phyloP scores from a whole-genome alignment of 2,329 filamentous ascomycete species.

The Cladosporium sp. region DNA sequence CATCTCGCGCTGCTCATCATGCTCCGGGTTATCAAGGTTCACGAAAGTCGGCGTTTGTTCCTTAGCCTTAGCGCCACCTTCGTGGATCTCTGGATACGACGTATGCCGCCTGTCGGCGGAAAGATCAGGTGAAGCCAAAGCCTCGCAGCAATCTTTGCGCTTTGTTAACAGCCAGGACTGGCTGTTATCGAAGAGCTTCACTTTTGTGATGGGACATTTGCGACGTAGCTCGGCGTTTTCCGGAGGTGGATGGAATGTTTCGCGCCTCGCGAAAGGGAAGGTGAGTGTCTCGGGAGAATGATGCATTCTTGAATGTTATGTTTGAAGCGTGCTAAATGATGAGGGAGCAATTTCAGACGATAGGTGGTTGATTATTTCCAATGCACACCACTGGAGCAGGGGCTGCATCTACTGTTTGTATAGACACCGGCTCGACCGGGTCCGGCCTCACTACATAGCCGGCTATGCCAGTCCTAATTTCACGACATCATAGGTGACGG shows the following conservation, averaged over 20 bases:
- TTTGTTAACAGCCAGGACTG: neutral
- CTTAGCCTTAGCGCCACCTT: slow-evolving; percentile 46
- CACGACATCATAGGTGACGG: neutral
- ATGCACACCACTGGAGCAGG: neutral
- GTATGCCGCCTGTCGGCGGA: slow-evolving; percentile 24
- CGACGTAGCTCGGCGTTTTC: neutral
- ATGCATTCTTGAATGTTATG: neutral
- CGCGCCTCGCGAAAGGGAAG: neutral
- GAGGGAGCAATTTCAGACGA: neutral
- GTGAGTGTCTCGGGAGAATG: neutral
- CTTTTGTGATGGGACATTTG: neutral
- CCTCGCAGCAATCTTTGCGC: neutral
- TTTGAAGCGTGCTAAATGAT: neutral
- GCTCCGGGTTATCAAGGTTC: slow-evolving; percentile 48
- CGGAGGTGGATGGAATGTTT: neutral
- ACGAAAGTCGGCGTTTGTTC: slow-evolving; percentile 49
- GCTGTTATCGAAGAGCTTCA: neutral
- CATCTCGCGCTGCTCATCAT: slow-evolving; percentile 48
- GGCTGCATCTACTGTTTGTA: neutral
- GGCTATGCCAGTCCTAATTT: neutral
- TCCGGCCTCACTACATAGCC: neutral
- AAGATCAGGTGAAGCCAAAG: neutral
- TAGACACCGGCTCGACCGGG: neutral
- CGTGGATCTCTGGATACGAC: slow-evolving; percentile 47
- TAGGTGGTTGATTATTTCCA: no score